Percentiles rank a stretch among this genome's conserved stretches.
phyloP scores from a whole-genome alignment of 176 grass and related monocot species.

The Ensete glaucum region DNA sequence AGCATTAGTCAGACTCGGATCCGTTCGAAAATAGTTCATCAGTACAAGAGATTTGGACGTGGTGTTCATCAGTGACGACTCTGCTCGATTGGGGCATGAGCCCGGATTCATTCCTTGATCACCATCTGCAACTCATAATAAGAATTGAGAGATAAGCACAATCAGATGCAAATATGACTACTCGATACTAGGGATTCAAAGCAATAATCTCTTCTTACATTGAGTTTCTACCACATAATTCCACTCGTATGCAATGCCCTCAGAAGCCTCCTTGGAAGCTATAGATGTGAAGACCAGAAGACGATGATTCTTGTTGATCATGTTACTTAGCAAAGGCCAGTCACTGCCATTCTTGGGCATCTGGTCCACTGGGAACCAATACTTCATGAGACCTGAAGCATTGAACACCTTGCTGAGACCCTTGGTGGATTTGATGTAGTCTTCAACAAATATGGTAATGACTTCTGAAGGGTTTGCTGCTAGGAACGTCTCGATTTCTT shows the following conservation, averaged over 20 bases:
- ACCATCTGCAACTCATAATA: constrained; percentile 37
- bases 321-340: constrained; percentile 67
- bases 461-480: constrained; percentile 50
- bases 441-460: constrained; percentile 71
- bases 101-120: constrained; percentile 32
- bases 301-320: constrained; percentile 45
- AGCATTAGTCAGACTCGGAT: constrained; percentile 37
- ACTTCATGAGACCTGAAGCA: constrained; percentile 41
- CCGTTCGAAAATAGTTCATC: constrained; percentile 67
- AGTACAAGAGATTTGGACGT: constrained; percentile 54
- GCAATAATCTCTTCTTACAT: constrained; percentile 22
- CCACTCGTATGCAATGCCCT: constrained; percentile 50
- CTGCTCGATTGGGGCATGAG: constrained; percentile 27
- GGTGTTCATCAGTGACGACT: constrained; percentile 50
- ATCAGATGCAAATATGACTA: neutral
- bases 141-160: neutral
- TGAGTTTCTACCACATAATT: constrained; percentile 64
- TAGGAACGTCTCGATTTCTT: constrained; percentile 55
- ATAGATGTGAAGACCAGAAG: constrained; percentile 75
- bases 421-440: constrained; percentile 37
- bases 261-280: constrained; percentile 38
- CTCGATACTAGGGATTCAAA: neutral
- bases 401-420: constrained; percentile 32
- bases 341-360: constrained; percentile 43
- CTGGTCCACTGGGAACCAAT: constrained; percentile 35